Conservation (phyloP, 1,284 basidiomycete genomes). For the Phylloboletellus chloephorus region DNA sequence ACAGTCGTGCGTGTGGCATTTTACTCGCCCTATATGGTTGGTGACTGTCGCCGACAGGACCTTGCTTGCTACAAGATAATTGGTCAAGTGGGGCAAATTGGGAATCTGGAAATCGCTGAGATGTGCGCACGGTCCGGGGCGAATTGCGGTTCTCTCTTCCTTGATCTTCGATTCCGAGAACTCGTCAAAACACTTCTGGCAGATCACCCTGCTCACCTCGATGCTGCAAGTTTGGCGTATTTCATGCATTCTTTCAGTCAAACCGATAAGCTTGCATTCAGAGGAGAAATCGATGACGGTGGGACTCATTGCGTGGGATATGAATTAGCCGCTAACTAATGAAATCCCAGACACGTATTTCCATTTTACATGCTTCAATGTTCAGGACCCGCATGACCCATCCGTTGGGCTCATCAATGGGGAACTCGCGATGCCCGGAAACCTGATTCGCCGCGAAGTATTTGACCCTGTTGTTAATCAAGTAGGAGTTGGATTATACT, state of each 20-base stretch:
- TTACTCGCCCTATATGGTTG: background rate
- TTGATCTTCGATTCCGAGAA: conserved; percentile 76
- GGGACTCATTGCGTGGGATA: conserved; percentile 18
- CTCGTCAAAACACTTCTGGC: conserved; percentile 64
- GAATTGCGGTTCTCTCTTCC: conserved; percentile 77
- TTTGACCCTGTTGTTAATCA: conserved; percentile 75
- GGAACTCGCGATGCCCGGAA: conserved; percentile 73
- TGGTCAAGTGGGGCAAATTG: conserved; percentile 64
- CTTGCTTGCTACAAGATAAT: conserved; percentile 76
- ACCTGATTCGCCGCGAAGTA: conserved; percentile 67
- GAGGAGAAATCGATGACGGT: conserved; percentile 70
- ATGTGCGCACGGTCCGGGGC: conserved; percentile 77
- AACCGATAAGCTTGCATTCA: conserved; percentile 75
- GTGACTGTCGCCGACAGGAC: conserved; percentile 37
- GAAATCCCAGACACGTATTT: conserved; percentile 60
- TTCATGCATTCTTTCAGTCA: conserved; percentile 84
- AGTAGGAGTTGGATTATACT: conserved; percentile 36
- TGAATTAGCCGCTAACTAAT: conserved; percentile 9
- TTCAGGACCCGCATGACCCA: conserved; percentile 69
- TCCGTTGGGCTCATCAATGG: conserved; percentile 71
- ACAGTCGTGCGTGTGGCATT: conserved; percentile 49
- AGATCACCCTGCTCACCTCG: conserved; percentile 75
- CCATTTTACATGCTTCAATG: conserved; percentile 78
- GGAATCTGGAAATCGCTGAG: conserved; percentile 77
- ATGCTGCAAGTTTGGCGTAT: conserved; percentile 69